Evolutionary conservation across 2,329 filamentous ascomycete species (phyloP).

Genomic region (Sphaceloma murrayae): DNA sequence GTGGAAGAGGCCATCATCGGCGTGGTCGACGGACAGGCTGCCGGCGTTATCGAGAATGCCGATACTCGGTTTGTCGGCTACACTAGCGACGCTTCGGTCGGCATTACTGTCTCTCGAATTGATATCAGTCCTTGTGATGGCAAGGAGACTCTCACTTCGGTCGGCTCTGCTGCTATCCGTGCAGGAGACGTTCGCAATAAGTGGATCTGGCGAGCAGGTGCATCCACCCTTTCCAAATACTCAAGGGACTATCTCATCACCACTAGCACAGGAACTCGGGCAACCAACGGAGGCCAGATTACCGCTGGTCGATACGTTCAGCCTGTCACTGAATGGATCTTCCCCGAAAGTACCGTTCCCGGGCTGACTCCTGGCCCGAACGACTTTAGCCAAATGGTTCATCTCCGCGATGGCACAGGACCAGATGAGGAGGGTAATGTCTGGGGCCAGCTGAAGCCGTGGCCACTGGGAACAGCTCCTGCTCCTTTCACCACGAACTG

Average conservation of each 20-base stretch:
- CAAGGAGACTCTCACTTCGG: constrained; percentile 29
- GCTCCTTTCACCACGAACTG: constrained; percentile 19
- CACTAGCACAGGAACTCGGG: constrained; percentile 27
- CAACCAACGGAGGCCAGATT: constrained; percentile 32
- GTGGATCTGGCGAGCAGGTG: constrained; percentile 30
- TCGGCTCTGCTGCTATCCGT: constrained; percentile 29
- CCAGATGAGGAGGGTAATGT: constrained; percentile 25
- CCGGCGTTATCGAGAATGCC: constrained; percentile 20
- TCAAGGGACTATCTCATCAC: constrained; percentile 36
- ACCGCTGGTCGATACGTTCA: constrained; percentile 35
- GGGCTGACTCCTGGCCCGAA: constrained; percentile 27
- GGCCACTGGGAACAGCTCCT: constrained; percentile 27
- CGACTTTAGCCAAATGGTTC: constrained; percentile 31
- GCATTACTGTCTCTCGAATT: constrained; percentile 32
- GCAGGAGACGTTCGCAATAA: constrained; percentile 32
- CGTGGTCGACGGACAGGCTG: constrained; percentile 29
- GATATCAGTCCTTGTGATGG: constrained; percentile 38
- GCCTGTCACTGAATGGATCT: constrained; percentile 37
- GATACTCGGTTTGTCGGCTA: constrained; percentile 31
- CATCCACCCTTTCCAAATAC: constrained; percentile 27
- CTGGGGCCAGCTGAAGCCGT: constrained; percentile 34
- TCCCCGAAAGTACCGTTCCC: constrained; percentile 35
- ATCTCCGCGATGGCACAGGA: constrained; percentile 27
- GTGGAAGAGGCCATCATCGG: constrained; percentile 37
- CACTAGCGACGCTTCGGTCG: constrained; percentile 30